Percentiles rank a stretch among this genome's conserved stretches.
Conservation (phyloP, 78 protist species). For the Dictyostelium capitatum region DNA sequence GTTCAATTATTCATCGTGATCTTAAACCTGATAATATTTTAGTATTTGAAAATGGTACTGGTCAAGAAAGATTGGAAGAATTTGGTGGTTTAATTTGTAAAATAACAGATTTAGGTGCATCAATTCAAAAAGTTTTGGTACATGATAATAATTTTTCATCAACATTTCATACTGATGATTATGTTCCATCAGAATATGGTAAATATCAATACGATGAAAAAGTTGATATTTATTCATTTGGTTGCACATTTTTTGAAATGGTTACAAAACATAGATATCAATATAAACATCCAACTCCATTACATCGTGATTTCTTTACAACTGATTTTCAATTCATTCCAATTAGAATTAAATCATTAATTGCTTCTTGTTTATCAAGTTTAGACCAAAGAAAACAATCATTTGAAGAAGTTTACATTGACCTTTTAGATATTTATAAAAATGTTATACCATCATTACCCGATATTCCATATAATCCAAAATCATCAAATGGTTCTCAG, state of each 20-base stretch:
- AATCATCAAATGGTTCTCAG: background rate
- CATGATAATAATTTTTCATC: constrained; percentile 23
- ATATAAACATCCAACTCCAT: constrained; percentile 24
- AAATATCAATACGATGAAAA: constrained; percentile 5
- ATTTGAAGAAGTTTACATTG: constrained; percentile 14
- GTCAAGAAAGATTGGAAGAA: background rate
- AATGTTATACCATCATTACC: constrained; percentile 11
- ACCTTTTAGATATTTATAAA: constrained; percentile 9
- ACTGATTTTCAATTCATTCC: constrained; percentile 16
- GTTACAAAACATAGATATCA: constrained; percentile 26
- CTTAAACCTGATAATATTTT: constrained; percentile 88
- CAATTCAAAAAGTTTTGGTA: background rate
- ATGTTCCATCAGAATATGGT: constrained; percentile 25
- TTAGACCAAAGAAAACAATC: constrained; percentile 1
- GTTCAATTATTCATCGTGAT: constrained; percentile 71
- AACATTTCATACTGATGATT: constrained; percentile 26
- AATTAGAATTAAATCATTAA: background rate
- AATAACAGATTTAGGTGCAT: constrained; percentile 36
- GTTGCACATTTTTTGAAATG: constrained; percentile 21
- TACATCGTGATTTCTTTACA: background rate
- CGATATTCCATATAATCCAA: background rate
- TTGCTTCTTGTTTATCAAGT: background rate
- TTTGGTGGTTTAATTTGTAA: constrained; percentile 8
- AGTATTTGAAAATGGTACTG: background rate
- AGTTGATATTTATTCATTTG: constrained; percentile 26